These are phyloP conservation scores for Mikania micrantha DNA, from an alignment of 129 eudicot genomes.

Conservation along the genomic window DNA sequence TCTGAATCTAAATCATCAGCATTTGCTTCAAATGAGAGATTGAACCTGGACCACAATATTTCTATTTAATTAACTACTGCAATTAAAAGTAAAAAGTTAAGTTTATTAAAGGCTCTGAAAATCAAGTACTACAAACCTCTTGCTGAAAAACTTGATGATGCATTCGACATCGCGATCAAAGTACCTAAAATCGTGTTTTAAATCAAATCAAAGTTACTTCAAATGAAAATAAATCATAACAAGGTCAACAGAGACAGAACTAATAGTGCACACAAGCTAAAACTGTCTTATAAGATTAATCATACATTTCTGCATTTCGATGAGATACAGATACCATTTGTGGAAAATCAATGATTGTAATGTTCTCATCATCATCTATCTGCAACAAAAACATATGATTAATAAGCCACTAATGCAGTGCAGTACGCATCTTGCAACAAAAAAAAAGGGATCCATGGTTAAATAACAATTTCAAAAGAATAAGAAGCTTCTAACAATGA, in stretches of 20 bases:
- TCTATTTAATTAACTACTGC: background rate
- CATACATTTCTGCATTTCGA: slow-evolving; percentile 84
- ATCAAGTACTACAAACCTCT: slow-evolving; percentile 30
- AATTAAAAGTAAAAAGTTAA: background rate
- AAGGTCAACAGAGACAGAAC: background rate
- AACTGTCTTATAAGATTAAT: slow-evolving; percentile 1
- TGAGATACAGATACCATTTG: slow-evolving; percentile 98
- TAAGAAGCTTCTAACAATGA: background rate
- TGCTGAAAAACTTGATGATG: slow-evolving; percentile 71
- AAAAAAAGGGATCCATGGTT: background rate
- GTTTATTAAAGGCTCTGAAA: background rate
- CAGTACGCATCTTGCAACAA: background rate
- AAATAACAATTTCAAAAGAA: no score
- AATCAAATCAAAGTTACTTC: slow-evolving; percentile 4
- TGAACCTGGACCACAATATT: slow-evolving; percentile 18
- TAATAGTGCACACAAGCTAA: background rate
- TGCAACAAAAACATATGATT: slow-evolving; percentile 21
- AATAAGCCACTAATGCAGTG: background rate
- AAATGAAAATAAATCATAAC: background rate
- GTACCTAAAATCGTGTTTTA: slow-evolving; percentile 43
- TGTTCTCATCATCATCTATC: slow-evolving; percentile 91
- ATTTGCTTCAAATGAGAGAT: slow-evolving; percentile 49
- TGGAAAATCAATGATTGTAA: slow-evolving; percentile 90
- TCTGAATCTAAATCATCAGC: slow-evolving; percentile 53
- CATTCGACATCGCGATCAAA: slow-evolving; percentile 91